Percentiles rank a stretch among this genome's conserved stretches.
Evolutionary conservation across 208 protist species (phyloP).

Genomic region (Trypanosoma theileri): DNA sequence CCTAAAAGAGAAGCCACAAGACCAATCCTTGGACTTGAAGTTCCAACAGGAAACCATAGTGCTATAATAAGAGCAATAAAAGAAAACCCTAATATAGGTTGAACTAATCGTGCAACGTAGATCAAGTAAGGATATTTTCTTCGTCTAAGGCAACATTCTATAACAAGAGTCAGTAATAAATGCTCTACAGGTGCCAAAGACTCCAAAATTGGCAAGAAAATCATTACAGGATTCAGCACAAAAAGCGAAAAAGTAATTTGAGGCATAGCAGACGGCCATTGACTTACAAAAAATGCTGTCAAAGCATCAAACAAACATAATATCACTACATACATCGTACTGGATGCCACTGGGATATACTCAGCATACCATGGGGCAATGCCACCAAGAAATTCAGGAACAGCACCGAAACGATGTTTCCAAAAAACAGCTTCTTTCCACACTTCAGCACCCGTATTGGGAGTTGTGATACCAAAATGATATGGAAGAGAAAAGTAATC

Average conservation of each 20-base stretch:
- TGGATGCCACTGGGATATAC: slow-evolving; percentile 52
- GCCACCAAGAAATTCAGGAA: slow-evolving; percentile 43
- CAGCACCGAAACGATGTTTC: slow-evolving; percentile 36
- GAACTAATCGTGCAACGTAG: slow-evolving; percentile 31
- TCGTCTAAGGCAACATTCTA: slow-evolving; percentile 33
- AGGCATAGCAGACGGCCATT: slow-evolving; percentile 39
- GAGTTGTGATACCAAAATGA: slow-evolving; percentile 40
- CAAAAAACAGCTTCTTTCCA: slow-evolving; percentile 73
- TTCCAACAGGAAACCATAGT: slow-evolving; percentile 57
- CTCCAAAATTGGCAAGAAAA: slow-evolving; percentile 44
- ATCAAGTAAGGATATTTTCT: slow-evolving; percentile 5
- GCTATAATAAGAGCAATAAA: slow-evolving; percentile 60
- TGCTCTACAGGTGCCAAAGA: slow-evolving; percentile 63
- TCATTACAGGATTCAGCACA: slow-evolving; percentile 61
- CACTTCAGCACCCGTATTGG: slow-evolving; percentile 43
- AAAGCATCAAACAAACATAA: slow-evolving; percentile 64
- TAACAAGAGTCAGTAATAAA: slow-evolving; percentile 43
- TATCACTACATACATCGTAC: slow-evolving; percentile 35
- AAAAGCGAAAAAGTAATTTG: slow-evolving; percentile 63
- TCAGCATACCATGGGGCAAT: slow-evolving; percentile 65
- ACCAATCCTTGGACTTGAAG: slow-evolving; percentile 19
- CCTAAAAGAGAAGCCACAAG: slow-evolving; percentile 8
- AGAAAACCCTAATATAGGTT: slow-evolving; percentile 37
- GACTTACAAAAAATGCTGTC: slow-evolving; percentile 52
- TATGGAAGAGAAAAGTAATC: slow-evolving; percentile 26